Evolutionary conservation across 2,329 filamentous ascomycete species (phyloP).

Genomic region (Fusarium sp.): DNA sequence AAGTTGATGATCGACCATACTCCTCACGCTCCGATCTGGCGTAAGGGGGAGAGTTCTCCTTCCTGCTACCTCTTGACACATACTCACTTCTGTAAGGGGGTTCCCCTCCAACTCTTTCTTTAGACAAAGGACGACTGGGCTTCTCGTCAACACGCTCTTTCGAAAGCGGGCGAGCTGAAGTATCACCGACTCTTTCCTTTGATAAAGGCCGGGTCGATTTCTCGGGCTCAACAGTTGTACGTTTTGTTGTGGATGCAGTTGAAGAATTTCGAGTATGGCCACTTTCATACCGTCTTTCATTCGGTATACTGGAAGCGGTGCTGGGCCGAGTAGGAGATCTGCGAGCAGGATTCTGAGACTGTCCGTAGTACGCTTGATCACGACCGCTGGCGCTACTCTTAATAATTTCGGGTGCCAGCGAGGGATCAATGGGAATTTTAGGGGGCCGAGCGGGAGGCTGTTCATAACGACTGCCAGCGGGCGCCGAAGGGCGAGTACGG

Average conservation of each 20-base stretch:
- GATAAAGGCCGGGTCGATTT: conserved; percentile 47
- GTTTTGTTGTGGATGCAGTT: conserved; percentile 45
- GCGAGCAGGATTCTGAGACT: conserved; percentile 26
- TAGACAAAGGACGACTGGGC: conserved; percentile 47
- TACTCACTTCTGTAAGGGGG: conserved; percentile 44
- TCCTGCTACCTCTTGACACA: conserved; percentile 45
- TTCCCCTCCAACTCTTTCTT: conserved; percentile 43
- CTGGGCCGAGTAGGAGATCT: conserved; percentile 49
- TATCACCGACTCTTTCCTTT: conserved; percentile 46
- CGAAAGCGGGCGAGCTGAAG: conserved; percentile 46
- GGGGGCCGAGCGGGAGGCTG: conserved; percentile 47
- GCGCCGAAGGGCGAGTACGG: conserved; percentile 52
- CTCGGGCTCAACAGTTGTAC: conserved; percentile 45
- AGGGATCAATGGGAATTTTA: conserved; percentile 48
- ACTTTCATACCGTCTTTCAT: conserved; percentile 44
- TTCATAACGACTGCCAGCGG: conserved; percentile 47
- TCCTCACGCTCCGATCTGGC: conserved; percentile 42
- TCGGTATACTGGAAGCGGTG: conserved; percentile 44
- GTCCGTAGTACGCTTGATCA: conserved; percentile 54
- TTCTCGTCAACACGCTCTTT: conserved; percentile 46
- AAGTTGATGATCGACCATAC: conserved; percentile 22
- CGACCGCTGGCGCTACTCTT: conserved; percentile 56
- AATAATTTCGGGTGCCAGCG: conserved; percentile 57
- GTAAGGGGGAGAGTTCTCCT: conserved; percentile 48
- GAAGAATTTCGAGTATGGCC: conserved; percentile 42